These are phyloP conservation scores for Xylaria multiplex DNA, from an alignment of 2,329 filamentous ascomycete genomes.

Conservation along the genomic window DNA sequence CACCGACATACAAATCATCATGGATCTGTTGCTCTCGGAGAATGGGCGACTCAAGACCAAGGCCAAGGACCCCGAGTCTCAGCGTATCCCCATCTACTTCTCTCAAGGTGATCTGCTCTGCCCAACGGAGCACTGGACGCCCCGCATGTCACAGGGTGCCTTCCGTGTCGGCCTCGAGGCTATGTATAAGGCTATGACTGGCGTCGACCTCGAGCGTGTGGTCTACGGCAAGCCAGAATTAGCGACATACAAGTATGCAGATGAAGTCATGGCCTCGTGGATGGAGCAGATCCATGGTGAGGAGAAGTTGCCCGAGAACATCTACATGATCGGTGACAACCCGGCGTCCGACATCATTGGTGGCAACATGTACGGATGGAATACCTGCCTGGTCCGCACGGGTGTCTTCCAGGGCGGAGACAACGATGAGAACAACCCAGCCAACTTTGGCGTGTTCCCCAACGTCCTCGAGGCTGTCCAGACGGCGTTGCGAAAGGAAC, in stretches of 20 bases:
- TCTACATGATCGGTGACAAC: constrained; percentile 83
- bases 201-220: constrained; percentile 76
- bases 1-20: constrained; percentile 80
- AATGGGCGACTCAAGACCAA: constrained; percentile 73
- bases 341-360: constrained; percentile 78
- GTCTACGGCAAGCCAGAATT: constrained; percentile 80
- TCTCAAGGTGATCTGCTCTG: constrained; percentile 61
- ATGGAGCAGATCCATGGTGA: constrained; percentile 81
- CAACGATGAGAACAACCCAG: constrained; percentile 80
- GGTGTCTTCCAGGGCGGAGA: constrained; percentile 81
- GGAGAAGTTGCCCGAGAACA: constrained; percentile 72
- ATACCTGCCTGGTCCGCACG: constrained; percentile 80
- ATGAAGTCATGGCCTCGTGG: constrained; percentile 77
- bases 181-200: constrained; percentile 77
- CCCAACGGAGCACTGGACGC: constrained; percentile 71
- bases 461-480: constrained; percentile 78
- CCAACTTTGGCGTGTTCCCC: constrained; percentile 78
- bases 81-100: constrained; percentile 79
- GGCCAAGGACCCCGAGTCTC: constrained; percentile 71
- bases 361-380: constrained; percentile 85
- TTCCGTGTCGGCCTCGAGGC: constrained; percentile 80
- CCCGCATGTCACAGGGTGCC: constrained; percentile 77
- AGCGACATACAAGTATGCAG: constrained; percentile 82
- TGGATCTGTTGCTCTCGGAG: constrained; percentile 75
- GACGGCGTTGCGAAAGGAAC: constrained; percentile 72